Conservation (phyloP, 1,139 yeast species). For the Suhomyces atakaporum region DNA sequence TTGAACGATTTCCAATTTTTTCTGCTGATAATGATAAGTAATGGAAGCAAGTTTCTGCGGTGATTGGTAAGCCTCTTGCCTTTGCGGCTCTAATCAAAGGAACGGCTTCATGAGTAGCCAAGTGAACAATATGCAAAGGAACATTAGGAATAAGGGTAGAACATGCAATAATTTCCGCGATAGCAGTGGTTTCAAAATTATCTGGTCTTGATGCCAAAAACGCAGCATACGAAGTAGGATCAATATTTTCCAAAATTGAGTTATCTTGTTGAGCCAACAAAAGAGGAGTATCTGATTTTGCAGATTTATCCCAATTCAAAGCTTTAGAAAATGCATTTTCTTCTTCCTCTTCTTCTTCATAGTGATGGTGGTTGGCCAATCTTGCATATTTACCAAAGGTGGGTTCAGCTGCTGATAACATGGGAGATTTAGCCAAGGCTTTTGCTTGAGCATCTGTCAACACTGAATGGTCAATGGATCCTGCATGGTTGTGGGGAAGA, state of each 20-base stretch:
- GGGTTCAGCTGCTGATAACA: conserved; percentile 60
- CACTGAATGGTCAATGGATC: conserved; percentile 37
- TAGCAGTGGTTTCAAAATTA: conserved; percentile 81
- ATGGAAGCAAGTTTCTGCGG: conserved; percentile 95
- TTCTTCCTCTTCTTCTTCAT: conserved; percentile 15
- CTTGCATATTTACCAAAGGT: conserved; percentile 51
- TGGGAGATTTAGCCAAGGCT: conserved; percentile 56
- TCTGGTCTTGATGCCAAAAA: conserved; percentile 89
- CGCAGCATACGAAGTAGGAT: conserved; percentile 70
- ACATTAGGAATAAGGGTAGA: conserved; percentile 62
- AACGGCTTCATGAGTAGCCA: conserved; percentile 81
- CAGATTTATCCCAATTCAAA: conserved; percentile 10
- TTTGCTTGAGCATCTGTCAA: conserved; percentile 52
- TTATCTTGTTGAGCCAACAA: conserved; percentile 48
- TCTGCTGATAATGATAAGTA: conserved; percentile 79
- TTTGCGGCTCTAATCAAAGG: conserved; percentile 72
- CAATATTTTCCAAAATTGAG: conserved; percentile 45
- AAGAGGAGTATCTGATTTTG: conserved; percentile 40
- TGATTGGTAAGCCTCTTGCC: conserved; percentile 53
- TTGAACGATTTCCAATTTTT: conserved; percentile 68
- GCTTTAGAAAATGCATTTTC: conserved; percentile 18
- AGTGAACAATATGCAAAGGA: conserved; percentile 83
- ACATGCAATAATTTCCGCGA: conserved; percentile 65
- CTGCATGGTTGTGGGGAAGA: conserved; percentile 44
- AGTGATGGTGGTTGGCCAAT: conserved; percentile 38